Conservation (phyloP, 2,329 filamentous ascomycete genomes). For the Diaporthe vexans region DNA sequence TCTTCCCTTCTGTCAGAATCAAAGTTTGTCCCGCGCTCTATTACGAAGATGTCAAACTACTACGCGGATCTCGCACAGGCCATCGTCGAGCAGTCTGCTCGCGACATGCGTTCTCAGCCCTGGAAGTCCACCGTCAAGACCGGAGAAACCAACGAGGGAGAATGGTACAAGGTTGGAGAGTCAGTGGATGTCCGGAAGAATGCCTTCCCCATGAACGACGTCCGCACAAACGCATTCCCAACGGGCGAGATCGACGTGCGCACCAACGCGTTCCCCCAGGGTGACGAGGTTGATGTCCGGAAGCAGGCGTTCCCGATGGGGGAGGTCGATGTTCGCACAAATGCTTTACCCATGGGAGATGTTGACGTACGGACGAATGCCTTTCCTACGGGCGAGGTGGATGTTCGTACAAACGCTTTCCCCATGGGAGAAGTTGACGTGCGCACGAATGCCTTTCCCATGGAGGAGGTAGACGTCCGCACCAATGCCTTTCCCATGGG, state of each 20-base stretch:
- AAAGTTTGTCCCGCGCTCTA: neutral
- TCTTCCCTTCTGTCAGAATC: too few species aligned
- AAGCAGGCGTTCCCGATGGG: too few species aligned
- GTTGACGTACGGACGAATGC: too few species aligned
- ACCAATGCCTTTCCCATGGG: too few species aligned
- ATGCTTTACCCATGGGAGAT: neutral
- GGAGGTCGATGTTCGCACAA: neutral
- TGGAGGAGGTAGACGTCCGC: too few species aligned
- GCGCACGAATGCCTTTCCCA: too few species aligned
- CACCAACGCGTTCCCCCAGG: neutral
- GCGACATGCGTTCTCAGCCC: slow-evolving; percentile 12
- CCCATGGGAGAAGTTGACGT: neutral
- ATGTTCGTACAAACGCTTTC: neutral
- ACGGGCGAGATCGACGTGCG: neutral
- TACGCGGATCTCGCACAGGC: neutral
- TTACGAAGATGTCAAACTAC: neutral
- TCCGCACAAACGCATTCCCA: neutral
- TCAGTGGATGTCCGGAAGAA: neutral
- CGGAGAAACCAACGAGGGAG: neutral
- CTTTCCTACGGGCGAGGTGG: too few species aligned
- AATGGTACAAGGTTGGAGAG: slow-evolving; percentile 7
- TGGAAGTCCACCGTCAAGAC: neutral
- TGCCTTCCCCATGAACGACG: neutral
- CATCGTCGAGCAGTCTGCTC: slow-evolving; percentile 3
- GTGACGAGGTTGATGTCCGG: neutral